Evolutionary conservation across 2,329 filamentous ascomycete genomes (phyloP).

Genomic region (Trichoderma oligosporum): DNA sequence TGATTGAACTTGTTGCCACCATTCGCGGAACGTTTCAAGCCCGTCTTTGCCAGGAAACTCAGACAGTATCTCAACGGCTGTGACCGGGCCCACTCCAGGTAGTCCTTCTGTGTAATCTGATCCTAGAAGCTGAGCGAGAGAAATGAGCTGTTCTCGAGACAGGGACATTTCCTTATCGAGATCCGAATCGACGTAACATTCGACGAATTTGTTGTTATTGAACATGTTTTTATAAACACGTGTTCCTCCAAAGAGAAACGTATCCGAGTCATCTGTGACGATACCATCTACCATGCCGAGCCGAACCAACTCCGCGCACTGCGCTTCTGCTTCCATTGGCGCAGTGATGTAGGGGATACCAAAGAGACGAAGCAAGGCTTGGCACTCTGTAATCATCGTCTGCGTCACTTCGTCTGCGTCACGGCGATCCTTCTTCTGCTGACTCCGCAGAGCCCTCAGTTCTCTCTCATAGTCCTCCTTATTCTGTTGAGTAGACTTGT

Average conservation of each 20-base stretch:
- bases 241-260: conserved; percentile 93
- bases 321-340: conserved; percentile 97
- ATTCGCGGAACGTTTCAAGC: conserved; percentile 74
- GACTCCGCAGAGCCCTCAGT: conserved; percentile 78
- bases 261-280: conserved; percentile 95
- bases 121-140: conserved; percentile 84
- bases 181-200: conserved; percentile 84
- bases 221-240: conserved; percentile 99
- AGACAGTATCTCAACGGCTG: conserved; percentile 86
- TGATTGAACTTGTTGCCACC: conserved; percentile 79
- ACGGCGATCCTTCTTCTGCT: conserved; percentile 92
- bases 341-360: conserved; percentile 95
- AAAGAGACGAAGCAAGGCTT: conserved; percentile 83
- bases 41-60: conserved; percentile 67
- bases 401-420: conserved; percentile 97
- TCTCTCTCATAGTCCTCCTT: conserved; percentile 81
- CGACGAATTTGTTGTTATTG: conserved; percentile 95
- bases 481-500: conserved; percentile 65
- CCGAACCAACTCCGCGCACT: conserved; percentile 85
- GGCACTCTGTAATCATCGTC: conserved; percentile 93
- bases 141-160: conserved; percentile 80
- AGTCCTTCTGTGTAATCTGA: conserved; percentile 95
- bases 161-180: conserved; percentile 87
- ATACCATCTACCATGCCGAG: conserved; percentile 93
- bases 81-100: conserved; percentile 87